phyloP scores from a whole-genome alignment of 805 yeast species.

The Yarrowia sp. region DNA sequence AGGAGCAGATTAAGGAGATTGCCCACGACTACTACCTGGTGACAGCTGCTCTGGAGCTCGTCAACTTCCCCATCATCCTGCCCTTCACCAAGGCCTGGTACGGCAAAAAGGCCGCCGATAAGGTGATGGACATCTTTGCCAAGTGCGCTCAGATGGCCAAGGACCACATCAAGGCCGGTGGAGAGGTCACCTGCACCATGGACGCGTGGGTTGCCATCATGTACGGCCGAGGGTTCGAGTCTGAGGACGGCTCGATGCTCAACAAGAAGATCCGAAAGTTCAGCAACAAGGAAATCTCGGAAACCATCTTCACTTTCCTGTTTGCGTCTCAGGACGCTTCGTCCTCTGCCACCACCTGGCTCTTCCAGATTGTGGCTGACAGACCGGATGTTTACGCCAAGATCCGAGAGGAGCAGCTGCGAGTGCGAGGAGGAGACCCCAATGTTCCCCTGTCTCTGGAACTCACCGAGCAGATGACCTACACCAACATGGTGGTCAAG shows the following conservation, averaged over 20 bases:
- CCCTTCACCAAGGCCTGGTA: constrained; percentile 99
- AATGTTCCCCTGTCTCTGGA: constrained; percentile 66
- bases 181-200: constrained; percentile 85
- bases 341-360: constrained; percentile 96
- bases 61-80: constrained; percentile 94
- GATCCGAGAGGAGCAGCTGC: constrained; percentile 89
- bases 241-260: constrained; percentile 56
- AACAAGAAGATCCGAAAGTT: constrained; percentile 74
- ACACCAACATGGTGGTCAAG: constrained; percentile 88
- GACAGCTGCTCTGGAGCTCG: constrained; percentile 96
- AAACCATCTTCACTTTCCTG: constrained; percentile 93
- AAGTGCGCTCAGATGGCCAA: constrained; percentile 88
- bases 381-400: constrained; percentile 88
- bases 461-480: constrained; percentile 83
- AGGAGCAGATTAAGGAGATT: constrained; percentile 83
- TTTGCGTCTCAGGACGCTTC: constrained; percentile 99
- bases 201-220: constrained; percentile 93
- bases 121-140: constrained; percentile 91
- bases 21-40: constrained; percentile 92
- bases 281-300: constrained; percentile 89
- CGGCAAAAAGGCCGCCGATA: constrained; percentile 91
- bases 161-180: constrained; percentile 76
- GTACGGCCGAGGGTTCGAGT: constrained; percentile 59
- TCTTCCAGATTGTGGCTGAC: constrained; percentile 94
- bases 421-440: constrained; percentile 81